Evolutionary conservation across 2,329 filamentous ascomycete genomes (phyloP).

Genomic region (Cytospora paraplurivora): DNA sequence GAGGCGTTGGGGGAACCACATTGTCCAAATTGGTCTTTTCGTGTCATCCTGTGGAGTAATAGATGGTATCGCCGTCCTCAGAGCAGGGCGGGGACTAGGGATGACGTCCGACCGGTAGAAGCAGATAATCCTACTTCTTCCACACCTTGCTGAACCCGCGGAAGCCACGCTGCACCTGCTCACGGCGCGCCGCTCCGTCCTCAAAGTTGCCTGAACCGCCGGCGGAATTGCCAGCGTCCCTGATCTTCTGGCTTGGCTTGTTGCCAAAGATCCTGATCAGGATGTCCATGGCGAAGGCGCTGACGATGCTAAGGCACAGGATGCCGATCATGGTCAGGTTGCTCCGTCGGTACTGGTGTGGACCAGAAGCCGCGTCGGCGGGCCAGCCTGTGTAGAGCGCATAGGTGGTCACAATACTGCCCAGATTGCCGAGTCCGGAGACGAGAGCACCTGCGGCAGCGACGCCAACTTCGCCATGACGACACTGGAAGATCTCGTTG

Average conservation of each 20-base stretch:
- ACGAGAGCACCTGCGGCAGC: slow-evolving; percentile 84
- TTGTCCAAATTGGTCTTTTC: slow-evolving; percentile 24
- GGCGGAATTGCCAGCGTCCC: slow-evolving; percentile 40
- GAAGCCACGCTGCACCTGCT: slow-evolving; percentile 61
- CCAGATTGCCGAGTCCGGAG: slow-evolving; percentile 83
- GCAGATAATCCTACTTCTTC: slow-evolving; percentile 27
- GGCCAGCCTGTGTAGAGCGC: slow-evolving; percentile 88
- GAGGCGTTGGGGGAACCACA: slow-evolving; percentile 17
- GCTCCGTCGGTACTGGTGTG: slow-evolving; percentile 75
- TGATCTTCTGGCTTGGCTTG: slow-evolving; percentile 50
- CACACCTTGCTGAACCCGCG: slow-evolving; percentile 41
- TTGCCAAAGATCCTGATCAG: slow-evolving; percentile 63
- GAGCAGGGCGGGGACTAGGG: neutral
- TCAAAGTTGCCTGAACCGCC: slow-evolving; percentile 49
- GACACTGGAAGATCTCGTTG: slow-evolving; percentile 83
- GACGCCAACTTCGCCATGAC: slow-evolving; percentile 88
- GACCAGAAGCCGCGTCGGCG: slow-evolving; percentile 68
- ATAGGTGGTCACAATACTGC: slow-evolving; percentile 85
- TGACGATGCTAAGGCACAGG: slow-evolving; percentile 73
- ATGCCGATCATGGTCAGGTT: slow-evolving; percentile 90
- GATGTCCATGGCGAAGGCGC: slow-evolving; percentile 68
- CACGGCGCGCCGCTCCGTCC: slow-evolving; percentile 63
- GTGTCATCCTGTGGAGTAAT: slow-evolving; percentile 15
- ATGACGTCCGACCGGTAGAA: neutral
- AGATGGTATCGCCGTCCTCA: neutral